Evolutionary conservation across 805 yeast species (phyloP).

Genomic region (Dipodascopsis uninucleata): DNA sequence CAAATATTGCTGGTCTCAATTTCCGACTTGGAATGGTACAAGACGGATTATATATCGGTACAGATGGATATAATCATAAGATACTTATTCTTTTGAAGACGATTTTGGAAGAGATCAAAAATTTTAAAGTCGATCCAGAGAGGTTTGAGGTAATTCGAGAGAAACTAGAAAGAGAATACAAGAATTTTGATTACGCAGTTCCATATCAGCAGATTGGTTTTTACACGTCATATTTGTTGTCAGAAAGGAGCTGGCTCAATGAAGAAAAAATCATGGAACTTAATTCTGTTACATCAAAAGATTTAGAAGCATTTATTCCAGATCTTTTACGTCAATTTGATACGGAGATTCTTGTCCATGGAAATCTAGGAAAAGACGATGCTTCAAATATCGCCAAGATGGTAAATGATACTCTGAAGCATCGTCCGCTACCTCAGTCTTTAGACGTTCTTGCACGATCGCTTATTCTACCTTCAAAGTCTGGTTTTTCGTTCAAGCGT

Average conservation of each 20-base stretch:
- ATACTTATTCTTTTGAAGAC: conserved; percentile 57
- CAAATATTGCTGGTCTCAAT: conserved; percentile 72
- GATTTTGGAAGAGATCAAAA: conserved; percentile 52
- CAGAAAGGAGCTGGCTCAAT: conserved; percentile 65
- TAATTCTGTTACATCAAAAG: conserved; percentile 44
- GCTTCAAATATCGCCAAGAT: conserved; percentile 50
- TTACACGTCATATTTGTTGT: conserved; percentile 58
- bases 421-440: conserved; percentile 43
- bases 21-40: conserved; percentile 56
- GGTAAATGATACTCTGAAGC: conserved; percentile 41
- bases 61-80: conserved; percentile 83
- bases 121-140: conserved; percentile 49
- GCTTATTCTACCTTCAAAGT: conserved; percentile 40
- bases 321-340: conserved; percentile 57
- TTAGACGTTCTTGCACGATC: conserved; percentile 45
- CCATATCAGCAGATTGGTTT: conserved; percentile 78
- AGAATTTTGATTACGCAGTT: conserved; percentile 64
- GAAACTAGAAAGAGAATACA: conserved; percentile 56
- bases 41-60: conserved; percentile 65
- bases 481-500: conserved; percentile 41
- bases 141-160: conserved; percentile 68
- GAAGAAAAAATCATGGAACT: conserved; percentile 57
- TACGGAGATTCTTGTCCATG: conserved; percentile 70
- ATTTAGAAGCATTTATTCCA: conserved; percentile 50
- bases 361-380: conserved; percentile 58